Percentiles rank a stretch among this genome's conserved stretches.
Conservation (phyloP, 2,329 filamentous ascomycete genomes). For the Verticillium albo-atrum region DNA sequence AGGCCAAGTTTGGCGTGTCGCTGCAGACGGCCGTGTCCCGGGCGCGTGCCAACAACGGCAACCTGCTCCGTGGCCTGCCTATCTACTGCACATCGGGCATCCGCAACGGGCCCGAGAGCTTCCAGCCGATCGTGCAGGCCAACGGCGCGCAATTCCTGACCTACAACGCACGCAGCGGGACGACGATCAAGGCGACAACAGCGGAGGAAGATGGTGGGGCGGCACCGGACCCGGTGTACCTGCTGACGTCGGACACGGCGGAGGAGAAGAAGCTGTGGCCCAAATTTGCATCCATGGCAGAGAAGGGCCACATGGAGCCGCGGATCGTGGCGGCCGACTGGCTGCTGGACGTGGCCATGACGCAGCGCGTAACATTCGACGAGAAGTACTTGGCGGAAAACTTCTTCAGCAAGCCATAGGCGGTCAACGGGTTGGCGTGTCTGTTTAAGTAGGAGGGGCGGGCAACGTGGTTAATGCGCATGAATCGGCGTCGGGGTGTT, state of each 20-base stretch:
- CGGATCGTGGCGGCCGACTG: slow-evolving; percentile 83
- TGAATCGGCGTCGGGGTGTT: neutral
- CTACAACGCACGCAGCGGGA: slow-evolving; percentile 69
- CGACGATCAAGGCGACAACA: slow-evolving; percentile 60
- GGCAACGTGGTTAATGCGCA: neutral
- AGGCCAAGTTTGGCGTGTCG: slow-evolving; percentile 65
- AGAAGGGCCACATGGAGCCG: slow-evolving; percentile 72
- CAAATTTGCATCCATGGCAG: slow-evolving; percentile 75
- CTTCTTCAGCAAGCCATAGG: slow-evolving; percentile 27
- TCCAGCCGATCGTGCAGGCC: slow-evolving; percentile 77
- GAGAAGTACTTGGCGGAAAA: slow-evolving; percentile 54
- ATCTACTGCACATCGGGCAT: slow-evolving; percentile 84
- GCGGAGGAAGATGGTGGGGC: slow-evolving; percentile 56
- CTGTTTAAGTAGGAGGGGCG: slow-evolving; percentile 6
- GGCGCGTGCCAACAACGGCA: slow-evolving; percentile 71
- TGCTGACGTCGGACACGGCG: slow-evolving; percentile 65
- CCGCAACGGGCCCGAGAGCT: slow-evolving; percentile 77
- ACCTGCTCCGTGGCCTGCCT: slow-evolving; percentile 68
- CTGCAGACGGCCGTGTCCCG: slow-evolving; percentile 64
- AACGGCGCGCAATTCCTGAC: slow-evolving; percentile 82
- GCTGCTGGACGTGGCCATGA: slow-evolving; percentile 86
- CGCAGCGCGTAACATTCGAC: slow-evolving; percentile 70
- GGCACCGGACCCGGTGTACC: slow-evolving; percentile 70
- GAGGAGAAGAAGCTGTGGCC: slow-evolving; percentile 74
- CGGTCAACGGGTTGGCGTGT: slow-evolving; percentile 6